Evolutionary conservation across 768 basidiomycete genomes (phyloP).

Genomic region (Tricholoma hemisulphureum): DNA sequence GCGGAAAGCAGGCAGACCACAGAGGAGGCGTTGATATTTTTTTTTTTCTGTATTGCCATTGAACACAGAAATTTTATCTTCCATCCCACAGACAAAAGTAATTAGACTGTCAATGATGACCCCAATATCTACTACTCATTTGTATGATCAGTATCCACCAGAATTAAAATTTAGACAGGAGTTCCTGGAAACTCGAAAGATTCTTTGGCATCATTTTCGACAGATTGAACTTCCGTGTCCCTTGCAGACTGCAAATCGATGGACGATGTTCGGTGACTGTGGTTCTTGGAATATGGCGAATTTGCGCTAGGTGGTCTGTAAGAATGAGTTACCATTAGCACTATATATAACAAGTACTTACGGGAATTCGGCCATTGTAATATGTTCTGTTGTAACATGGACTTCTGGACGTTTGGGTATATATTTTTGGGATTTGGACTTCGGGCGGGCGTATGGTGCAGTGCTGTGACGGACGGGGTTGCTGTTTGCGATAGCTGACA

Average conservation of each 20-base stretch:
- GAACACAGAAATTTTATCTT: background rate
- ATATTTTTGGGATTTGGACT: slow-evolving; percentile 32
- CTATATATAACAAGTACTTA: slow-evolving; percentile 21
- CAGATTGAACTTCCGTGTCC: slow-evolving; percentile 25
- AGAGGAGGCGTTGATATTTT: slow-evolving; percentile 59
- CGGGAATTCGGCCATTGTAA: slow-evolving; percentile 59
- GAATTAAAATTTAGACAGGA: background rate
- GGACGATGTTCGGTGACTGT: slow-evolving; percentile 23
- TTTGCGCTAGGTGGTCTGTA: slow-evolving; percentile 16
- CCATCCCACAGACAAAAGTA: background rate
- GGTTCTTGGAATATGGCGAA: slow-evolving; percentile 27
- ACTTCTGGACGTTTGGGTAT: slow-evolving; percentile 43
- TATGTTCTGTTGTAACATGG: slow-evolving; percentile 58
- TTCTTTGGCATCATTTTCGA: slow-evolving; percentile 23
- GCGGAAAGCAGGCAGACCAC: slow-evolving; percentile 67
- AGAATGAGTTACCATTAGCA: background rate
- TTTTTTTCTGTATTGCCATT: background rate
- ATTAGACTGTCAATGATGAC: background rate
- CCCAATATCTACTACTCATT: background rate
- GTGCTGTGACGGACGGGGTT: slow-evolving; percentile 33
- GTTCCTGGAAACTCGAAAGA: slow-evolving; percentile 25
- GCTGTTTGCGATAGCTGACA: slow-evolving; percentile 36
- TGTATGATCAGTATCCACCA: background rate
- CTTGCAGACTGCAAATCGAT: slow-evolving; percentile 27
- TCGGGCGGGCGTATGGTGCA: slow-evolving; percentile 21